Conservation (phyloP, 495 filamentous ascomycete species). For the Ramalina peruviana region DNA sequence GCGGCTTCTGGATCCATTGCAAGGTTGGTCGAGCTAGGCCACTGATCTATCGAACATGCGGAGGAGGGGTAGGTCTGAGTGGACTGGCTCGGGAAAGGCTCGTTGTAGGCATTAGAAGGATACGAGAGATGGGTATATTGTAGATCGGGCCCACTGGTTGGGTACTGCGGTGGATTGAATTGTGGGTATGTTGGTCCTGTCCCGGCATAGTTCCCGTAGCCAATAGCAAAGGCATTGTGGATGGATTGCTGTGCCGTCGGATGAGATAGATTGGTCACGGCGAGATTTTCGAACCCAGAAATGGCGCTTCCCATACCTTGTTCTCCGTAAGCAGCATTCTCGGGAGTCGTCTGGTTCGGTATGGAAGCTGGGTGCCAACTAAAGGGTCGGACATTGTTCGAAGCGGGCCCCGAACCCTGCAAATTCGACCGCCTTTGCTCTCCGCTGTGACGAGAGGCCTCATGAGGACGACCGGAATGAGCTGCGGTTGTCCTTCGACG, state of each 20-base stretch:
- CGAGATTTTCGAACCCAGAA: slow-evolving; percentile 9
- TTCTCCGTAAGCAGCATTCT: slow-evolving; percentile 1
- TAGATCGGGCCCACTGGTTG: no score
- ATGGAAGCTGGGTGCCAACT: slow-evolving; percentile 51
- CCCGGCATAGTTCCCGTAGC: slow-evolving; percentile 2
- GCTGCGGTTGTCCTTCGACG: slow-evolving; percentile 42
- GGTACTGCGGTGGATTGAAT: no score
- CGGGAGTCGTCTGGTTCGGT: neutral
- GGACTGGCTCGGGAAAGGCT: no score
- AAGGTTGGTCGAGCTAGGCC: no score
- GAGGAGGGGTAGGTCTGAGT: no score
- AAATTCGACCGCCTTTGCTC: slow-evolving; percentile 11
- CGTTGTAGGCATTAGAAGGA: no score
- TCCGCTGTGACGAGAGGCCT: neutral
- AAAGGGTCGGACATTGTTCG: slow-evolving; percentile 36
- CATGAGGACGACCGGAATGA: slow-evolving; percentile 19
- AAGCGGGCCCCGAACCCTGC: slow-evolving; percentile 17
- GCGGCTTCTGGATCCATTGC: no score
- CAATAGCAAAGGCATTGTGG: slow-evolving; percentile 9
- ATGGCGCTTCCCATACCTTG: slow-evolving; percentile 11
- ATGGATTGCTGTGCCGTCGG: slow-evolving; percentile 9
- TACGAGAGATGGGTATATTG: no score
- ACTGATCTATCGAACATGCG: no score
- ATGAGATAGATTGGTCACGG: slow-evolving; percentile 4
- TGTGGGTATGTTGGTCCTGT: neutral